Base-by-base conservation (phyloP, 2,329 filamentous ascomycete species). In the Ceratocystiopsis brevicomis region DNA sequence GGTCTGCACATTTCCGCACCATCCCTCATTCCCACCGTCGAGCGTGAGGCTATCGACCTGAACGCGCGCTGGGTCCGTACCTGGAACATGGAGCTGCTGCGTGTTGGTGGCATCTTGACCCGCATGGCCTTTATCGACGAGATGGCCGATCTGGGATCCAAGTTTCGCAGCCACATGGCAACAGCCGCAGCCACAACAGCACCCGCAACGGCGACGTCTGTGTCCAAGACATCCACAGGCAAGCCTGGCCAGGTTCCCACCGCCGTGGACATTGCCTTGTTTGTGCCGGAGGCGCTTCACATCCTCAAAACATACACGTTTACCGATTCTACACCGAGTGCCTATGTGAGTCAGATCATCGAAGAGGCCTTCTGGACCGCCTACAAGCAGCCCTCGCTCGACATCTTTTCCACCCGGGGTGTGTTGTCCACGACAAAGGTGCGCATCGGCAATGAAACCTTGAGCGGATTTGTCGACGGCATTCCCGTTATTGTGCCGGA, bases 291-390 rank as follows among this genome's bases (percentile, higher is more conserved):
- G 56, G 84, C 86, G 14, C 64, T 85, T 16, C 87, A 95, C 56
- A 78, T 81, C 3, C 70, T 90, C 47, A 82, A 84, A 51, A 88
- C 90, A 16, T 98, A 90, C 56, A 83, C 81, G 0, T 93, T 90
- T 51, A 71, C 70, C 35, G 84, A 94, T 54, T 95, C 90, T 1
- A 96, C 92, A 0, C 90, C 90, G 1, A 92, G 82, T 48, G 71
- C 72, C 1, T 71, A 82, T 47, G 81, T 96, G 17, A 84, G 86
- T 0, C 76, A 85, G 54, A 80, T 84, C 48, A 84, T 98, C 43
- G 87, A 95, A 54, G 84, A 95, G 59, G 83, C 86, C 0, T 98
- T 98, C 57, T 98, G 90, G 90, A 92, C 77, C 34, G 87, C 84
- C 49, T 90, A 82, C 54, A 79, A 76, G 56, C 80, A 79, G 49